phyloP scores from a whole-genome alignment of 148 eudicot genomes.

The Oxyria digyna region DNA sequence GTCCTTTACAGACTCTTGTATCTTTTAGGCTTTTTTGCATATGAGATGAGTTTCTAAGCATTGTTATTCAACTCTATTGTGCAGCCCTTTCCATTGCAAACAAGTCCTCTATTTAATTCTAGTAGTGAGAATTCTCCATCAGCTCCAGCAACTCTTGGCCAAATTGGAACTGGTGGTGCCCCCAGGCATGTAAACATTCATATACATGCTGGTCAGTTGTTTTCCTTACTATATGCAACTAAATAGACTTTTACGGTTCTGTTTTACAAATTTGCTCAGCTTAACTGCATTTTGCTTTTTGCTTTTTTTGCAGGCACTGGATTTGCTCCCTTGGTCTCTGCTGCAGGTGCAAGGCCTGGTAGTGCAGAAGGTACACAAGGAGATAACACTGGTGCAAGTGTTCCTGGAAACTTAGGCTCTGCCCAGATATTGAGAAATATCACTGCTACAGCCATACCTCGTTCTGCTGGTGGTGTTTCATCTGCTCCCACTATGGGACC shows the following conservation, averaged over 20 bases:
- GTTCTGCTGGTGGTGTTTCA: constrained; percentile 23
- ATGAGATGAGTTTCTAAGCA: neutral
- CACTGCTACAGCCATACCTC: constrained; percentile 43
- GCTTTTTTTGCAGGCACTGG: constrained; percentile 25
- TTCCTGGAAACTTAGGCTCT: constrained; percentile 36
- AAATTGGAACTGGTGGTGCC: constrained; percentile 51
- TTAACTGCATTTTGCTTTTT: constrained; percentile 8
- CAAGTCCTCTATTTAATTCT: constrained; percentile 56
- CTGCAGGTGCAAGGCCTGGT: constrained; percentile 51
- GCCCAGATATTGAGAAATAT: constrained; percentile 35
- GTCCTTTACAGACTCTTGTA: neutral
- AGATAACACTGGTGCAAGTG: constrained; percentile 29
- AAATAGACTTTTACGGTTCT: neutral
- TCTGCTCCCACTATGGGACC: constrained; percentile 29
- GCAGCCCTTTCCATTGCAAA: constrained; percentile 93
- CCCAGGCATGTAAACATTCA: constrained; percentile 86
- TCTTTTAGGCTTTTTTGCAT: neutral
- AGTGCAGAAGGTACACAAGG: constrained; percentile 45
- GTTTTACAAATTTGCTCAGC: neutral
- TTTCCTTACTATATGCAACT: neutral
- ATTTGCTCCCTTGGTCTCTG: constrained; percentile 34
- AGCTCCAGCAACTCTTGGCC: constrained; percentile 38
- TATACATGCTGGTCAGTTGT: constrained; percentile 71
- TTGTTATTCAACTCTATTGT: constrained; percentile 4
- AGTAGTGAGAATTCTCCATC: constrained; percentile 18